Conservation (phyloP, 2,329 filamentous ascomycete species). For the Sporothrix inflata region DNA sequence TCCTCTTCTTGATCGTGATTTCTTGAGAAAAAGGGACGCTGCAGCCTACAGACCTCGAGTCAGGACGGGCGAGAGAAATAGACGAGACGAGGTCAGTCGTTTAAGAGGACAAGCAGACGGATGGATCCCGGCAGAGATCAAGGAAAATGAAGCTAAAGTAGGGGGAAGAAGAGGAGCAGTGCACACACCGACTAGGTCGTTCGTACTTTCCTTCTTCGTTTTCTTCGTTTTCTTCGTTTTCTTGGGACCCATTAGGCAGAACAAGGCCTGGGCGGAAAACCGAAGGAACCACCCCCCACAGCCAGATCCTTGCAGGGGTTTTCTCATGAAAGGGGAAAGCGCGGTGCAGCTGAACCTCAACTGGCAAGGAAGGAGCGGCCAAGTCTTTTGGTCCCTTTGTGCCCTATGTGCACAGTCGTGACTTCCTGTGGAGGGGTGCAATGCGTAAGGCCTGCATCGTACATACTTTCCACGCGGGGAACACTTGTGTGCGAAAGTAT, state of each 20-base stretch:
- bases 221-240: neutral
- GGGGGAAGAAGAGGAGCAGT: neutral
- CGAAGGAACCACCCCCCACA: neutral
- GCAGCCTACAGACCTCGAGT: slow-evolving; percentile 14
- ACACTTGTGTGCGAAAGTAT: neutral
- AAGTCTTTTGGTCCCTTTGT: neutral
- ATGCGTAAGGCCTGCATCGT: neutral
- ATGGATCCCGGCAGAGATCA: neutral
- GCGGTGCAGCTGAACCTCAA: neutral
- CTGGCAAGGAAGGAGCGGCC: neutral
- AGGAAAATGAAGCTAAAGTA: slow-evolving; percentile 20
- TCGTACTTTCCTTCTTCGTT: neutral
- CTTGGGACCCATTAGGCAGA: slow-evolving; percentile 16
- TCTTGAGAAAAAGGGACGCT: slow-evolving; percentile 2
- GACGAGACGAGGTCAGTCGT: neutral
- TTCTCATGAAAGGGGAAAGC: neutral
- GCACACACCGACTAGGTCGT: neutral
- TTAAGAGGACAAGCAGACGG: neutral
- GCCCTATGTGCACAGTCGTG: neutral
- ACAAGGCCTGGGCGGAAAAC: neutral
- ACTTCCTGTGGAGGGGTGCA: neutral
- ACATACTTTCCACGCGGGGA: slow-evolving; percentile 2
- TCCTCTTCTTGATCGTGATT: neutral
- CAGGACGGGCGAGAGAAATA: neutral
- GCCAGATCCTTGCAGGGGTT: neutral